These are phyloP conservation scores for Trichoderma gracile DNA, from an alignment of 2,329 filamentous ascomycete genomes.

Conservation along the genomic window DNA sequence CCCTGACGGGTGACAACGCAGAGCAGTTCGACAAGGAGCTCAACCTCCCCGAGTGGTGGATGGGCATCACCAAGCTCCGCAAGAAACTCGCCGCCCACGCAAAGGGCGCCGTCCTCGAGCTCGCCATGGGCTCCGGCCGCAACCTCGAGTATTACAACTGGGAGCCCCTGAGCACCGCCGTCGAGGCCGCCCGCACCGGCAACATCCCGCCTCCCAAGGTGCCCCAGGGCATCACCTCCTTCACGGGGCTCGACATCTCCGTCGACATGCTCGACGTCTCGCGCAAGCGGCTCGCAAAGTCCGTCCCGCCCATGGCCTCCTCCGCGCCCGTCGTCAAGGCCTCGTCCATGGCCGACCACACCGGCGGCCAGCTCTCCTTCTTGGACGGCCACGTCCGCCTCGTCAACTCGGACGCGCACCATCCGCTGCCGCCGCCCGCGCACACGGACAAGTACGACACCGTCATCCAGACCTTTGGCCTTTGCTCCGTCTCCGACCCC, in stretches of 20 bases:
- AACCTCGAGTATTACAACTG: constrained; percentile 63
- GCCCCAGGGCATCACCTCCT: constrained; percentile 48
- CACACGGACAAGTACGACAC: constrained; percentile 58
- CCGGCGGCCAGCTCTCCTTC: constrained; percentile 43
- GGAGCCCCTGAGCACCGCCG: constrained; percentile 42
- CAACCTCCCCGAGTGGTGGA: constrained; percentile 57
- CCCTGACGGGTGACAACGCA: constrained; percentile 50
- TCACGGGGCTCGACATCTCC: constrained; percentile 64
- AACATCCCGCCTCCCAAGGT: constrained; percentile 27
- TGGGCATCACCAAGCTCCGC: constrained; percentile 56
- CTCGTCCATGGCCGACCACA: constrained; percentile 39
- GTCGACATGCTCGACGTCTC: constrained; percentile 61
- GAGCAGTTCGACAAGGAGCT: constrained; percentile 60
- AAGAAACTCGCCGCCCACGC: constrained; percentile 50
- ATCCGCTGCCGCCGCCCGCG: constrained; percentile 45
- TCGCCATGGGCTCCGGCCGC: constrained; percentile 63
- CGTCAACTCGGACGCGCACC: constrained; percentile 51
- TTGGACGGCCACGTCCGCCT: constrained; percentile 49
- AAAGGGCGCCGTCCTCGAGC: constrained; percentile 60
- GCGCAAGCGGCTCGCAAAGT: constrained; percentile 50
- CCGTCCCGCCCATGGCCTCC: constrained; percentile 43
- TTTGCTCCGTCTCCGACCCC: constrained; percentile 63
- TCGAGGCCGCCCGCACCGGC: constrained; percentile 25
- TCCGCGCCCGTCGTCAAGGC: constrained; percentile 38
- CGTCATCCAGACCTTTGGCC: constrained; percentile 63